These are phyloP conservation scores for Neofusicoccum parvum DNA, from an alignment of 2,329 filamentous ascomycete genomes.

Conservation along the genomic window DNA sequence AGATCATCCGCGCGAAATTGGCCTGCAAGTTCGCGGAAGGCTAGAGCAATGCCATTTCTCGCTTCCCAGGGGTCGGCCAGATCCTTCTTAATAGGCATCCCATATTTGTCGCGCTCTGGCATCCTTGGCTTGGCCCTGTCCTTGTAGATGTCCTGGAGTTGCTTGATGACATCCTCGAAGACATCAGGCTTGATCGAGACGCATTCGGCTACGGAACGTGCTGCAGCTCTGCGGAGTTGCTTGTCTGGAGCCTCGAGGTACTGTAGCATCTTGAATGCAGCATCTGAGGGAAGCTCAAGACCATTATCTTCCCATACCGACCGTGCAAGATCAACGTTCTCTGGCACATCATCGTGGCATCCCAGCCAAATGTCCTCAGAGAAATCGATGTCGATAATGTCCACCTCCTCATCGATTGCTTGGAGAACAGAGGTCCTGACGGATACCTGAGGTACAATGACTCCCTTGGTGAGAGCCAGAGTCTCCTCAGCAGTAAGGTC, in stretches of 20 bases:
- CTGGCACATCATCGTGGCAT: slow-evolving; percentile 85
- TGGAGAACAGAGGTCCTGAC: slow-evolving; percentile 86
- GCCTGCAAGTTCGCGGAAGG: slow-evolving; percentile 79
- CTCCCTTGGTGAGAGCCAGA: slow-evolving; percentile 72
- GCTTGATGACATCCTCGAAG: slow-evolving; percentile 64
- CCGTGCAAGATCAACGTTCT: slow-evolving; percentile 79
- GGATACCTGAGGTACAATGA: slow-evolving; percentile 75
- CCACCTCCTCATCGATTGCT: slow-evolving; percentile 86
- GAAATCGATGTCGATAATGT: slow-evolving; percentile 83
- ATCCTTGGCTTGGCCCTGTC: slow-evolving; percentile 80
- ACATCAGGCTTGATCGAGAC: slow-evolving; percentile 62
- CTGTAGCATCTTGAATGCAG: slow-evolving; percentile 68
- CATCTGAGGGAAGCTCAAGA: slow-evolving; percentile 67
- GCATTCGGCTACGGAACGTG: slow-evolving; percentile 77
- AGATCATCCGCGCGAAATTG: slow-evolving; percentile 70
- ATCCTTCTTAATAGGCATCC: slow-evolving; percentile 90
- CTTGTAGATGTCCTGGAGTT: slow-evolving; percentile 71
- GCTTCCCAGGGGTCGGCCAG: slow-evolving; percentile 88
- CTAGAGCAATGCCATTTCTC: slow-evolving; percentile 83
- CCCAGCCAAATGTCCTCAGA: slow-evolving; percentile 93
- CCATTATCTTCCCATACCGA: slow-evolving; percentile 96
- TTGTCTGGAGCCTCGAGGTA: slow-evolving; percentile 80
- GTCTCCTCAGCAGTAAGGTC: slow-evolving; percentile 78
- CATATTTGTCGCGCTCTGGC: slow-evolving; percentile 86
- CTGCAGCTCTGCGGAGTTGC: slow-evolving; percentile 80